Evolutionary conservation across 2,329 filamentous ascomycete genomes (phyloP).

Genomic region (Decorospora gaudefroyi): DNA sequence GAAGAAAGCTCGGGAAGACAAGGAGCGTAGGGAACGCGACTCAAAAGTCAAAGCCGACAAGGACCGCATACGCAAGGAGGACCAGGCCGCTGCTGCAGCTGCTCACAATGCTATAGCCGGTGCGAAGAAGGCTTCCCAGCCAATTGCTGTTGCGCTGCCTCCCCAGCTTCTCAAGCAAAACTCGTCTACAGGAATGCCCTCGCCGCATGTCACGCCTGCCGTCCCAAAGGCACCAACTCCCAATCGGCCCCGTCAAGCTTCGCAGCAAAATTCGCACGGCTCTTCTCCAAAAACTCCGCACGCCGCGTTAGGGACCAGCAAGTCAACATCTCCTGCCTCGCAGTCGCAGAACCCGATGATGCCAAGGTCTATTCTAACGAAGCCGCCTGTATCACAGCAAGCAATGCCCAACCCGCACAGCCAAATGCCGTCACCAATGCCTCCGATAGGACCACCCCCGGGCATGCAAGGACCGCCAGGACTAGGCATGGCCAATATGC

Average conservation of each 20-base stretch:
- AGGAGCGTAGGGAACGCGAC: conserved; percentile 66
- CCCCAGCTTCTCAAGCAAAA: conserved; percentile 60
- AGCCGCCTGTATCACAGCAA: conserved; percentile 57
- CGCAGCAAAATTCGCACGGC: conserved; percentile 74
- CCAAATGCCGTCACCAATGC: conserved; percentile 65
- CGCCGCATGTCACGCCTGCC: conserved; percentile 82
- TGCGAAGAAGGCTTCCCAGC: conserved; percentile 46
- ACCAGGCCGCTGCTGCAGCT: conserved; percentile 45
- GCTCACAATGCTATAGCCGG: conserved; percentile 34
- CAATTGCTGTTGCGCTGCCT: conserved; percentile 56
- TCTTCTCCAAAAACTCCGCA: conserved; percentile 72
- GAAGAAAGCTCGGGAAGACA: conserved; percentile 62
- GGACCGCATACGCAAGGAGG: conserved; percentile 50
- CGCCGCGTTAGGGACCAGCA: conserved; percentile 53
- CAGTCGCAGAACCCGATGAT: conserved; percentile 69
- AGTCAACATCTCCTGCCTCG: conserved; percentile 63
- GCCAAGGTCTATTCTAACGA: conserved; percentile 66
- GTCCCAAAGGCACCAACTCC: conserved; percentile 83
- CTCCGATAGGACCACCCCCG: conserved; percentile 62
- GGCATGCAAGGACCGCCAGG: conserved; percentile 63
- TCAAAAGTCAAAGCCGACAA: conserved; percentile 53
- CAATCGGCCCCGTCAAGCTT: conserved; percentile 73
- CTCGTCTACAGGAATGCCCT: conserved; percentile 61
- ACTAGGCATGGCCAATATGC: conserved; percentile 52
- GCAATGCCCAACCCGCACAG: conserved; percentile 56